phyloP scores from a whole-genome alignment of 306 rosid genomes.

The Pueraria montana region DNA sequence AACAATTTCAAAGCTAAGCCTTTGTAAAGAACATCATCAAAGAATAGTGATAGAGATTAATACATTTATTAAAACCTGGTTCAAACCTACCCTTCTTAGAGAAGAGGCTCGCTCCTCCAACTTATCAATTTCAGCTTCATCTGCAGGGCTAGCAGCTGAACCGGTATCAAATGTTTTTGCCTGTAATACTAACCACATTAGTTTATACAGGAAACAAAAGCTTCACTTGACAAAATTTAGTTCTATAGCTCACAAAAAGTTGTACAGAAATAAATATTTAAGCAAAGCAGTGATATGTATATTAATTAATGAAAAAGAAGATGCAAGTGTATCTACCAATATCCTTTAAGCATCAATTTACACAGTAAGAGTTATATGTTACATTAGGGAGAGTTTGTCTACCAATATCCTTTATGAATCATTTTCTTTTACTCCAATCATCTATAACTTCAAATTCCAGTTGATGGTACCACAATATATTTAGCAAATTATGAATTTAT shows the following conservation, averaged over 20 bases:
- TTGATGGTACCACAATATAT: background rate
- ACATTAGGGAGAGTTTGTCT: conserved; percentile 9
- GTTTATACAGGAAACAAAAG: conserved; percentile 34
- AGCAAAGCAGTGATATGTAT: background rate
- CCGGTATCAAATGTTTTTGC: conserved; percentile 64
- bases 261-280: conserved; percentile 28
- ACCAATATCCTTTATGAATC: background rate
- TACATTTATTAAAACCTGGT: conserved; percentile 19
- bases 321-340: background rate
- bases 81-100: conserved; percentile 70
- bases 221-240: conserved; percentile 33
- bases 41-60: conserved; percentile 29
- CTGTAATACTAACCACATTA: conserved; percentile 59
- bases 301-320: too few relatives aligned
- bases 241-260: background rate
- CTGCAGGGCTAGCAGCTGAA: conserved; percentile 64
- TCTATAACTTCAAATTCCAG: conserved; percentile 25
- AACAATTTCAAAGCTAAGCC: conserved; percentile 27
- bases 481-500: conserved; percentile 19
- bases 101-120: conserved; percentile 77
- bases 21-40: conserved; percentile 29
- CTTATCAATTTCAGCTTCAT: conserved; percentile 78
- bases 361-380: conserved; percentile 21
- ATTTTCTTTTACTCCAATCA: conserved; percentile 27
- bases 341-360: background rate